Evolutionary conservation across 2,329 filamentous ascomycete genomes (phyloP).

Genomic region (Penicillium rolfsii): DNA sequence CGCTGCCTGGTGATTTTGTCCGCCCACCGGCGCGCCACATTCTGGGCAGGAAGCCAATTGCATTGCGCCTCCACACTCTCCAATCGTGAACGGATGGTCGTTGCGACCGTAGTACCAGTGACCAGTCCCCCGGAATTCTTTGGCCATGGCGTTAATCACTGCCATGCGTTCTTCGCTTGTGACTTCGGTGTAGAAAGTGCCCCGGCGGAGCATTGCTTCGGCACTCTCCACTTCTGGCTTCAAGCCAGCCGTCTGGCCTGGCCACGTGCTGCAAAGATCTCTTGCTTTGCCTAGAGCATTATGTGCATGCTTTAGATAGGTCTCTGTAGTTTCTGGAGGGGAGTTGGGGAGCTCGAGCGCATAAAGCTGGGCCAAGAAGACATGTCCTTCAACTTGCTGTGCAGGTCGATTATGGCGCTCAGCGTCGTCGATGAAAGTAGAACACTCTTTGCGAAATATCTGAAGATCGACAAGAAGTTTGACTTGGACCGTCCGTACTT

Average conservation of each 20-base stretch:
- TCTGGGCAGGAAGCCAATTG: slow-evolving; percentile 63
- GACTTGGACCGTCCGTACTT: slow-evolving; percentile 5
- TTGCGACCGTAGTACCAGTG: slow-evolving; percentile 51
- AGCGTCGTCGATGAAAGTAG: slow-evolving; percentile 47
- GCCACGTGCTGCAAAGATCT: slow-evolving; percentile 32
- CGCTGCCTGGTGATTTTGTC: slow-evolving; percentile 32
- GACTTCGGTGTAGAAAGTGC: slow-evolving; percentile 55
- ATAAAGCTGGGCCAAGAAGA: slow-evolving; percentile 56
- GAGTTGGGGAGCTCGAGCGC: slow-evolving; percentile 44
- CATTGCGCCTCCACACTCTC: slow-evolving; percentile 70
- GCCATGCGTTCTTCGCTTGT: slow-evolving; percentile 56
- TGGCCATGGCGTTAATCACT: slow-evolving; percentile 57
- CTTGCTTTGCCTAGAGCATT: slow-evolving; percentile 29
- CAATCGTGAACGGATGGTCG: slow-evolving; percentile 60
- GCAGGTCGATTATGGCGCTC: slow-evolving; percentile 20
- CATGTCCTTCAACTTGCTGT: slow-evolving; percentile 56
- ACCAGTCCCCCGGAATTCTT: slow-evolving; percentile 56
- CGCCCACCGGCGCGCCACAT: slow-evolving; percentile 63
- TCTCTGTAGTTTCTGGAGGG: background rate
- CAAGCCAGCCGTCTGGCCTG: slow-evolving; percentile 41
- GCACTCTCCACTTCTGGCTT: slow-evolving; percentile 52
- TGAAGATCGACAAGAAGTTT: slow-evolving; percentile 33
- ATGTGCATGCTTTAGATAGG: slow-evolving; percentile 11
- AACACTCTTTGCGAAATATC: slow-evolving; percentile 45
- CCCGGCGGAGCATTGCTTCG: slow-evolving; percentile 51